Percentiles rank a stretch among this genome's conserved stretches.
phyloP scores from a whole-genome alignment of 345 rosid species.

The Syzygium oleosum region DNA sequence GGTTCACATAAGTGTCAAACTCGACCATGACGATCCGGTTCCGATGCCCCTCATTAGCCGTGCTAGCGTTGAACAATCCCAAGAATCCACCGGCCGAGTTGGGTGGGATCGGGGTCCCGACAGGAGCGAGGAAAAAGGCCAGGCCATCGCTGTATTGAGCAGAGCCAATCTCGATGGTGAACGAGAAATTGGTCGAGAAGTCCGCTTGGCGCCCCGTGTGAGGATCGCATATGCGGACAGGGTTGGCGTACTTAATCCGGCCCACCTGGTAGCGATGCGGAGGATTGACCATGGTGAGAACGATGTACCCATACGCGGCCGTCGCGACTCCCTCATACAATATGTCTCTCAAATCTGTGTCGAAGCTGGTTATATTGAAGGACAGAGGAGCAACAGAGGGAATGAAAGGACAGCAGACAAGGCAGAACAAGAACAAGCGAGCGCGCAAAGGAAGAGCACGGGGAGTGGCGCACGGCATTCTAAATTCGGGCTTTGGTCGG shows the following conservation, averaged over 20 bases:
- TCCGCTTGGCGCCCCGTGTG: background rate
- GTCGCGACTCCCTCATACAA: background rate
- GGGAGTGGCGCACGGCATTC: no score
- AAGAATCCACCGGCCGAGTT: background rate
- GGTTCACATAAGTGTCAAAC: background rate
- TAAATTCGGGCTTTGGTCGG: no score
- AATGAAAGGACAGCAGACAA: no score
- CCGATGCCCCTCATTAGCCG: background rate
- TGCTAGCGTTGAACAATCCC: background rate
- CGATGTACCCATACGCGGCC: background rate
- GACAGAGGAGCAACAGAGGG: no score
- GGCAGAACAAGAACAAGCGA: no score
- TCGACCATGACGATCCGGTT: background rate
- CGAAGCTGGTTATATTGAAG: no score
- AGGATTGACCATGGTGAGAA: fast-evolving
- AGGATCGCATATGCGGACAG: background rate
- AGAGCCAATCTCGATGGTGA: background rate
- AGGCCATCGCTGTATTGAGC: fast-evolving
- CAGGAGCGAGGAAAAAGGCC: background rate
- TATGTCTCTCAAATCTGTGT: no score
- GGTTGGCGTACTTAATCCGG: background rate
- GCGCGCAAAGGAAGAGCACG: no score
- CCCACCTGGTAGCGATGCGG: fast-evolving
- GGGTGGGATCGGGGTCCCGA: background rate
- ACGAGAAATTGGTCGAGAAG: background rate